Evolutionary conservation across 306 rosid species (phyloP).

Genomic region (Benincasa hispida): DNA sequence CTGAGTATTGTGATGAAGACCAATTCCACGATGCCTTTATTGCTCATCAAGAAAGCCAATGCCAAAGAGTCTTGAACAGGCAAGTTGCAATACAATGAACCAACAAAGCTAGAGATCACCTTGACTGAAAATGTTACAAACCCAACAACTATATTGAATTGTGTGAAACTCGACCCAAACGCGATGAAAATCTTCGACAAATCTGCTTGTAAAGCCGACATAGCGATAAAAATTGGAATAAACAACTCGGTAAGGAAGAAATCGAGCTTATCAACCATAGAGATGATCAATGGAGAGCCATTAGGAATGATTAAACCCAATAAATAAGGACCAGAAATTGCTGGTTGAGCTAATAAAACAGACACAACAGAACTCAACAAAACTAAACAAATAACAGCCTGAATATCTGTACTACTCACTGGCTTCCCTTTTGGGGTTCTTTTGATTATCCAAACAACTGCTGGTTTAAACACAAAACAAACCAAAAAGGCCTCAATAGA

Average conservation of each 20-base stretch:
- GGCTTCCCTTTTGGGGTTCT: no score
- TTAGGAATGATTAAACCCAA: no score
- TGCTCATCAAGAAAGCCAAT: slow-evolving; percentile 36
- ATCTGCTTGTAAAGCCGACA: slow-evolving; percentile 24
- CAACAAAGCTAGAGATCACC: background rate
- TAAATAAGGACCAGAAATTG: no score
- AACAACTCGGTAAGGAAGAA: slow-evolving; percentile 18
- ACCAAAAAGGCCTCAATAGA: no score
- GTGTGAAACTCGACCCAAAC: background rate
- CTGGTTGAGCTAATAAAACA: no score
- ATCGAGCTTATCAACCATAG: slow-evolving; percentile 29
- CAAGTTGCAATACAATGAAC: slow-evolving; percentile 16
- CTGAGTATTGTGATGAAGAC: background rate
- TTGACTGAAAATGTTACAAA: slow-evolving; percentile 4
- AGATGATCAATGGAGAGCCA: no score
- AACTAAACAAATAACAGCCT: no score
- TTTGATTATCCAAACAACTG: no score
- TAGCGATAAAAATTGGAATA: slow-evolving; percentile 40
- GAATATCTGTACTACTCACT: no score
- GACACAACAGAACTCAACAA: no score
- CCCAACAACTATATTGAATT: background rate
- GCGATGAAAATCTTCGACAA: background rate
- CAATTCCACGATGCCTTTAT: slow-evolving; percentile 42
- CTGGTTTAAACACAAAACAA: no score
- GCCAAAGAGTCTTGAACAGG: slow-evolving; percentile 33